phyloP scores from a whole-genome alignment of 2,329 filamentous ascomycete genomes.

The Neopestalotiopsis sp. region DNA sequence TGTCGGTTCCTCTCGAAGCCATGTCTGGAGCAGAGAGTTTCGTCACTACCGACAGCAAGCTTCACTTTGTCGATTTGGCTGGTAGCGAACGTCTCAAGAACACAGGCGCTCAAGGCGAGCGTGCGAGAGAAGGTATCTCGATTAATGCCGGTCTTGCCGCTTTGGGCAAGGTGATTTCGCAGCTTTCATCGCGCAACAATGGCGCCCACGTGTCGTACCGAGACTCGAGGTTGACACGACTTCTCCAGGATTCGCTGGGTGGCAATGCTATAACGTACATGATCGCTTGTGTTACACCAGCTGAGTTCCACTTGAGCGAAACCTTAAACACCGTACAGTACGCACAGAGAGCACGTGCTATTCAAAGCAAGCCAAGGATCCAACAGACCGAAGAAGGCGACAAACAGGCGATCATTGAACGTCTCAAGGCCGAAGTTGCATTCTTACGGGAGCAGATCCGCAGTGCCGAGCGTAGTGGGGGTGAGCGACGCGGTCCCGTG shows the following conservation, averaged over 20 bases:
- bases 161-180: slow-evolving; percentile 96
- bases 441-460: slow-evolving; percentile 94
- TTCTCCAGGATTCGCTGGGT: slow-evolving; percentile 94
- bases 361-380: slow-evolving; percentile 96
- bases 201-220: slow-evolving; percentile 96
- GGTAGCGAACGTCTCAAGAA: slow-evolving; percentile 98
- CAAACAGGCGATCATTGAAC: slow-evolving; percentile 91
- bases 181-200: slow-evolving; percentile 86
- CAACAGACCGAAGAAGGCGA: slow-evolving; percentile 93
- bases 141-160: slow-evolving; percentile 97
- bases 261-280: slow-evolving; percentile 99
- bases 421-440: slow-evolving; percentile 89
- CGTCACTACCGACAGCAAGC: slow-evolving; percentile 94
- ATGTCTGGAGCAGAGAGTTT: slow-evolving; percentile 72
- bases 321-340: slow-evolving; percentile 98
- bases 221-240: slow-evolving; percentile 93
- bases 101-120: slow-evolving; percentile 91
- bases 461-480: slow-evolving; percentile 73
- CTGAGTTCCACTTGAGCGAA: slow-evolving; percentile 96
- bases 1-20: slow-evolving; percentile 84
- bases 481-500: slow-evolving; percentile 57
- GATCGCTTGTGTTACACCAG: slow-evolving; percentile 97
- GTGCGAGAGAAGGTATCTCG: slow-evolving; percentile 94
- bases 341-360: slow-evolving; percentile 91
- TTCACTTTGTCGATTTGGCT: slow-evolving; percentile 97